Percentiles rank a stretch among this genome's conserved stretches.
These are phyloP conservation scores for Penicillium pulvis DNA, from an alignment of 495 filamentous ascomycete genomes.

Conservation along the genomic window DNA sequence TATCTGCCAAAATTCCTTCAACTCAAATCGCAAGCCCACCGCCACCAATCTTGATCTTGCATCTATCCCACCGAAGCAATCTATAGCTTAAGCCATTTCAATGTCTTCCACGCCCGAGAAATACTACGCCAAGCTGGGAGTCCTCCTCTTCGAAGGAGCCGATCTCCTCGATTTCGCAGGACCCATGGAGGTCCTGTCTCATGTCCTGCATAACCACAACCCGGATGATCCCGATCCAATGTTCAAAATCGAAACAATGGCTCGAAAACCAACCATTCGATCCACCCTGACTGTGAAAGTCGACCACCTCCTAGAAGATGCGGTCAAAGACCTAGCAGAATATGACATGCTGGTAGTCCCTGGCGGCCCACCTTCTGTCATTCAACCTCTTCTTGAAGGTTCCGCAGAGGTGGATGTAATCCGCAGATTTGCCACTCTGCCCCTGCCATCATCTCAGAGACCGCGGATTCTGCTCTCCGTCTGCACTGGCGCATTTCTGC, in stretches of 20 bases:
- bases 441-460: constrained; percentile 11
- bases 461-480: constrained; percentile 67
- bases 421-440: constrained; percentile 30
- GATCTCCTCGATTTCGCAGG: constrained; percentile 67
- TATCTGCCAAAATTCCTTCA: not conserved
- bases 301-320: constrained; percentile 52
- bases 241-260: constrained; percentile 36
- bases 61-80: not conserved
- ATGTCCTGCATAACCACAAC: constrained; percentile 36
- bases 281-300: constrained; percentile 30
- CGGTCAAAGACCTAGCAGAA: constrained; percentile 61
- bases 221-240: constrained; percentile 28
- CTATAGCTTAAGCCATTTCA: not conserved
- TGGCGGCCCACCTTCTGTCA: constrained; percentile 38
- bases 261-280: constrained; percentile 36
- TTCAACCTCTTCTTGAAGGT: constrained; percentile 26
- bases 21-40: not conserved
- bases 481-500: constrained; percentile 72
- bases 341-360: constrained; percentile 74
- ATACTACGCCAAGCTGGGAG: constrained; percentile 32
- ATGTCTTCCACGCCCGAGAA: constrained; percentile 19
- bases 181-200: constrained; percentile 59
- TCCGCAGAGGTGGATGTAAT: constrained; percentile 32
- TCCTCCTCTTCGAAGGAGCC: constrained; percentile 49
- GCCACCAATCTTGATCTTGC: not conserved